phyloP scores from a whole-genome alignment of 2,329 filamentous ascomycete genomes.

The Pezicula neosporulosa region DNA sequence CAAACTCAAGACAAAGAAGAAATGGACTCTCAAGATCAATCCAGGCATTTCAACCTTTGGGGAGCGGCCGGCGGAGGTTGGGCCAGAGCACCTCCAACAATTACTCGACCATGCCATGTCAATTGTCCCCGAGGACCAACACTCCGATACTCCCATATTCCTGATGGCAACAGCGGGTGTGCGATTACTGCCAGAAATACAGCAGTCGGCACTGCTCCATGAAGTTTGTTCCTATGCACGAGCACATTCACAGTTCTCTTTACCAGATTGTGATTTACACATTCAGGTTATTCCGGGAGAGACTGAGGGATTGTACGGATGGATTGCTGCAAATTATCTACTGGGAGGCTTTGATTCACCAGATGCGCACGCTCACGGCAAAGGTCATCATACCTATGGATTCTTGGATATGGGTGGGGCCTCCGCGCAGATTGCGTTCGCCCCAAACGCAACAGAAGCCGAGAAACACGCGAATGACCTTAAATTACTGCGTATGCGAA shows the following conservation, averaged over 20 bases:
- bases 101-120: conserved; percentile 80
- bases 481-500: conserved; percentile 80
- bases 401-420: conserved; percentile 99
- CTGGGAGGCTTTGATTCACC: conserved; percentile 85
- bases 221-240: conserved; percentile 82
- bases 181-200: conserved; percentile 71
- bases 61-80: conserved; percentile 70
- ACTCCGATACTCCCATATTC: conserved; percentile 86
- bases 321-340: conserved; percentile 95
- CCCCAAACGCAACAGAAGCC: conserved; percentile 87
- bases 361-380: conserved; percentile 72
- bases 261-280: conserved; percentile 87
- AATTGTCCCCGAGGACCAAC: conserved; percentile 71
- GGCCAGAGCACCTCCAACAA: conserved; percentile 74
- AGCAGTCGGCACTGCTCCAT: conserved; percentile 70
- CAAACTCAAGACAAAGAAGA: conserved; percentile 75
- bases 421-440: conserved; percentile 96
- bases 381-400: conserved; percentile 90
- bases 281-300: conserved; percentile 94
- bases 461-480: conserved; percentile 86
- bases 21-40: conserved; percentile 90
- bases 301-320: conserved; percentile 93
- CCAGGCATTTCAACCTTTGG: conserved; percentile 92
- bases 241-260: conserved; percentile 71
- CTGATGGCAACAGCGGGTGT: conserved; percentile 95